Conservation (phyloP, 2,329 filamentous ascomycete species). For the Verticillium dahliae region DNA sequence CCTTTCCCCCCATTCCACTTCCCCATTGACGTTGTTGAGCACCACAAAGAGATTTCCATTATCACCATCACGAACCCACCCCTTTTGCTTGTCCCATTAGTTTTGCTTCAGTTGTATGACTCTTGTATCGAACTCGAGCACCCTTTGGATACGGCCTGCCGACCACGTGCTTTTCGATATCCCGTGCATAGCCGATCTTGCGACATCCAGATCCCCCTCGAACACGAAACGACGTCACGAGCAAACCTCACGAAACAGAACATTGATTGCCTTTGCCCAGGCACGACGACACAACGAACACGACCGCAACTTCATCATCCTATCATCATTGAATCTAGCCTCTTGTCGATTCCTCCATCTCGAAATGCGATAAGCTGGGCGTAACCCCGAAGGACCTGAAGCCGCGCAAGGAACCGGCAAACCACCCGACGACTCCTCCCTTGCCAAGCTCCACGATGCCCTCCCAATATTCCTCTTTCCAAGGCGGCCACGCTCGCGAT, state of each 20-base stretch:
- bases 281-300: background rate
- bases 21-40: background rate
- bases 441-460: background rate
- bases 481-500: slow-evolving; percentile 78
- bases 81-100: background rate
- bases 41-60: background rate
- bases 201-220: background rate
- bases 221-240: background rate
- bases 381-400: background rate
- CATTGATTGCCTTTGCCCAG: background rate
- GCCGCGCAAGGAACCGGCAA: background rate
- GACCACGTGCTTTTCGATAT: background rate
- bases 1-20: background rate
- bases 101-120: background rate
- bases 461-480: slow-evolving; percentile 9
- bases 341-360: background rate
- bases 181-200: background rate
- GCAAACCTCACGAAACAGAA: background rate
- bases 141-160: background rate
- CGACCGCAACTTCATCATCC: background rate
- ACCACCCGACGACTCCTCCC: background rate
- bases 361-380: slow-evolving; percentile 1
- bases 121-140: background rate
- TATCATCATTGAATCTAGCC: background rate
- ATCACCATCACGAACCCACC: background rate